Percentiles rank a stretch among this genome's conserved stretches.
Conservation (phyloP, 2,329 filamentous ascomycete genomes). For the Geoglossum cookeanum region DNA sequence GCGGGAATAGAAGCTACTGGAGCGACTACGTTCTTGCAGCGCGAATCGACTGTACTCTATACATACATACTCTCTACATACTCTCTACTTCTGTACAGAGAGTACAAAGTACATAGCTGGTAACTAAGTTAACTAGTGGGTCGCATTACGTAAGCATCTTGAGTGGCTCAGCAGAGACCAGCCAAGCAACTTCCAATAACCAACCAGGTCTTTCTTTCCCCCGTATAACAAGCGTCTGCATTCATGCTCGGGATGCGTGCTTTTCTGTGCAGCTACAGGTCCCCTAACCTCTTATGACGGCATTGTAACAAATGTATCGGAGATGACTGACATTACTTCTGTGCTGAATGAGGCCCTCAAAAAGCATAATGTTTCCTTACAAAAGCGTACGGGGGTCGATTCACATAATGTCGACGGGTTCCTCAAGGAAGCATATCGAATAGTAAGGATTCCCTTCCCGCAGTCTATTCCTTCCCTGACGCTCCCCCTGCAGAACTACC, state of each 20-base stretch:
- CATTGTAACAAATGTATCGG: background rate
- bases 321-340: constrained; percentile 44
- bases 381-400: constrained; percentile 21
- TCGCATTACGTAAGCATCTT: too few species aligned
- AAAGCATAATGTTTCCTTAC: constrained; percentile 33
- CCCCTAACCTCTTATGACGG: background rate
- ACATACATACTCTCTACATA: too few species aligned
- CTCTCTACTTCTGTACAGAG: too few species aligned
- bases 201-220: too few species aligned
- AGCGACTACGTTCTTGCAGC: too few species aligned
- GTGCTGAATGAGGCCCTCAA: constrained; percentile 50
- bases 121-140: too few species aligned
- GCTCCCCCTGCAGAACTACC: constrained; percentile 44
- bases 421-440: constrained; percentile 81
- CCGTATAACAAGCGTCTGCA: too few species aligned
- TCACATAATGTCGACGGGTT: constrained; percentile 52
- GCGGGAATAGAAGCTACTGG: too few species aligned
- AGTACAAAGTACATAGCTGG: too few species aligned
- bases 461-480: constrained; percentile 10
- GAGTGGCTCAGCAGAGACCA: too few species aligned
- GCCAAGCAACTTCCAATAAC: too few species aligned
- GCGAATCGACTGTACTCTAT: too few species aligned
- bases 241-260: background rate
- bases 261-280: background rate
- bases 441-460: constrained; percentile 36